Evolutionary conservation across 129 eudicot genomes (phyloP).

Genomic region (Arctium lappa): DNA sequence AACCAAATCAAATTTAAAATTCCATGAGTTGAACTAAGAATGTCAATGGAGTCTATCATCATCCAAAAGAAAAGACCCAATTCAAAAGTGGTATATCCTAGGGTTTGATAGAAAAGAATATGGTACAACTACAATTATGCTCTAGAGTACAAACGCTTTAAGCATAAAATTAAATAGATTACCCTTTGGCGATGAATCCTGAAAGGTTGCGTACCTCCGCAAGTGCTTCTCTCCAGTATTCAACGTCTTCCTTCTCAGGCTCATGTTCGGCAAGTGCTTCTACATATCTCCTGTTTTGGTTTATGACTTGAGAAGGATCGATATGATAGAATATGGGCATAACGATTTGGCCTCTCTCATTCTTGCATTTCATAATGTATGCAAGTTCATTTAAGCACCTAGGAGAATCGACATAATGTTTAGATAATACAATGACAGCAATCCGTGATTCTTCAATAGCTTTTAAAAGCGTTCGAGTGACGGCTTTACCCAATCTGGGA

Average conservation of each 20-base stretch:
- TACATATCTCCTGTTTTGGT: background rate
- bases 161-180: background rate
- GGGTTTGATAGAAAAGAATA: too few species aligned
- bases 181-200: background rate
- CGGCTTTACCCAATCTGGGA: background rate
- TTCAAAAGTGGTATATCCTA: too few species aligned
- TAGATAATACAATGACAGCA: background rate
- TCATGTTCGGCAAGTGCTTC: background rate
- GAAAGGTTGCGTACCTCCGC: background rate
- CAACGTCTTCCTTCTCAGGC: background rate
- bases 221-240: background rate
- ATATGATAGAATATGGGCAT: background rate
- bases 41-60: too few species aligned
- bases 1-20: too few species aligned
- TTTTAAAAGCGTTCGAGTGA: background rate
- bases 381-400: background rate
- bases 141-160: background rate
- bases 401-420: background rate
- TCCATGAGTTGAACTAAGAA: too few species aligned
- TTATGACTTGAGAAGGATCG: background rate
- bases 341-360: background rate
- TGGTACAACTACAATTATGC: background rate
- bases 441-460: background rate
- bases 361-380: background rate
- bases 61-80: too few species aligned